Evolutionary conservation across 345 rosid genomes (phyloP), one percentile per base, ranked within the genome.

Genomic region (Mangifera indica): DNA sequence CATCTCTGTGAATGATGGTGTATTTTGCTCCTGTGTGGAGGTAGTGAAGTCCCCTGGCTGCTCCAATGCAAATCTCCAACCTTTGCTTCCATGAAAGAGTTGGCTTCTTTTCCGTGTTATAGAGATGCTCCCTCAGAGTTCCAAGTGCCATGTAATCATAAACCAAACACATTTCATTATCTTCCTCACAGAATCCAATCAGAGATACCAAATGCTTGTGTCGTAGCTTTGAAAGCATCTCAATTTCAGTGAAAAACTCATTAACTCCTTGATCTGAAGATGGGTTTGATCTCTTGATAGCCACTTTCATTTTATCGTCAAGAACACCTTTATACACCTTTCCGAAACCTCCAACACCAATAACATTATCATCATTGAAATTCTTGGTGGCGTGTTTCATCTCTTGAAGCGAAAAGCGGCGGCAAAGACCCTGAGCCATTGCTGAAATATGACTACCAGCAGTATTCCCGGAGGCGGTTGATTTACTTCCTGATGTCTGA

Each of bases 1-100:
- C 98, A 63, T 92, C 98, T 55, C 98, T 75, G 80, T 94, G 98
- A 70, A 92, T 92, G 71, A 94, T 94, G 10, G 96, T 88, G 81
- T 90, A 87, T 71, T 86, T 84, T 0, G 98, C 97, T 22, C 97
- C 98, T 0, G 97, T 92, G 82, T 94, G 98, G n/a, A 92, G 88
- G 78, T 94, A 92, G 73, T 94, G 97, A 56, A 90, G 77, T 61
- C 98, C 98, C 72, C 92, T 82, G 3, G 97, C 97, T 0, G 93
- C 87, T 72, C 97, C 96, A 59, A 90, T 87, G 7, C 87, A 89
- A 2, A 90, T 79, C 72, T 92, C 97, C 66, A 92, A 56, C 72
- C 98, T 84, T 66, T 84, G 89, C 66, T 83, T 90, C 98, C 98
- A 90, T 1, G 87, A 69, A 7, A 88, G 78, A 10, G 82, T 83